Evolutionary conservation across 495 filamentous ascomycete species (phyloP).

Genomic region (Penicillium taxi): DNA sequence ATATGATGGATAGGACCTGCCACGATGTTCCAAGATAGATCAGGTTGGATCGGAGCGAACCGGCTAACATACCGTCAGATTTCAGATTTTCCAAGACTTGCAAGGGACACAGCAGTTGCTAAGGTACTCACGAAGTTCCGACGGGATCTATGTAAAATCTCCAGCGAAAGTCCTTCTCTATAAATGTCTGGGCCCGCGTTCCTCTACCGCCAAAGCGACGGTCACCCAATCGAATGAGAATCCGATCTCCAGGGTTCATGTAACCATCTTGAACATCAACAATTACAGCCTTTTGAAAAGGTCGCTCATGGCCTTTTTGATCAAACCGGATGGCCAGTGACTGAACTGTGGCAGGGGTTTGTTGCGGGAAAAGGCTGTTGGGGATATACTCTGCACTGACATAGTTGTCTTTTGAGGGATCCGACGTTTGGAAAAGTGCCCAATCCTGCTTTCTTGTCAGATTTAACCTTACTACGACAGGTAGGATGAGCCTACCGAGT

Average conservation of each 20-base stretch:
- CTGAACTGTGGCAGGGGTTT: constrained; percentile 15
- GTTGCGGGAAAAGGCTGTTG: constrained; percentile 4
- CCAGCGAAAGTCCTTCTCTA: constrained; percentile 16
- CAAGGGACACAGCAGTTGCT: neutral
- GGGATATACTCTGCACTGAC: constrained; percentile 19
- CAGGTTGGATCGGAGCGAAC: constrained; percentile 15
- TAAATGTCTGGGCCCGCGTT: constrained; percentile 13
- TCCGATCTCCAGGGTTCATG: constrained; percentile 14
- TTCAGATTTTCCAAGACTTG: neutral
- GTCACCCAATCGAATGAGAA: constrained; percentile 13
- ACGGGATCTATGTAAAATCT: constrained; percentile 18
- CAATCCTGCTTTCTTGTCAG: constrained; percentile 9
- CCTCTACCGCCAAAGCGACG: constrained; percentile 10
- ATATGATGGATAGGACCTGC: constrained; percentile 5
- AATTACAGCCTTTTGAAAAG: constrained; percentile 18
- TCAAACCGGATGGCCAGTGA: constrained; percentile 15
- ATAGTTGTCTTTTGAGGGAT: constrained; percentile 16
- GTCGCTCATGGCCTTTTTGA: constrained; percentile 18
- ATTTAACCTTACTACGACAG: neutral
- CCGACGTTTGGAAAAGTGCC: constrained; percentile 21
- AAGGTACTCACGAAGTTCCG: constrained; percentile 15
- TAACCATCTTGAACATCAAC: constrained; percentile 18
- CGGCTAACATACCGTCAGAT: constrained; percentile 2
- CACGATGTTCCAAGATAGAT: constrained; percentile 9
- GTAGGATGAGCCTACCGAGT: constrained; percentile 16